These are phyloP conservation scores for Isochrysis galbana DNA, from an alignment of 78 protist species.

Conservation along the genomic window DNA sequence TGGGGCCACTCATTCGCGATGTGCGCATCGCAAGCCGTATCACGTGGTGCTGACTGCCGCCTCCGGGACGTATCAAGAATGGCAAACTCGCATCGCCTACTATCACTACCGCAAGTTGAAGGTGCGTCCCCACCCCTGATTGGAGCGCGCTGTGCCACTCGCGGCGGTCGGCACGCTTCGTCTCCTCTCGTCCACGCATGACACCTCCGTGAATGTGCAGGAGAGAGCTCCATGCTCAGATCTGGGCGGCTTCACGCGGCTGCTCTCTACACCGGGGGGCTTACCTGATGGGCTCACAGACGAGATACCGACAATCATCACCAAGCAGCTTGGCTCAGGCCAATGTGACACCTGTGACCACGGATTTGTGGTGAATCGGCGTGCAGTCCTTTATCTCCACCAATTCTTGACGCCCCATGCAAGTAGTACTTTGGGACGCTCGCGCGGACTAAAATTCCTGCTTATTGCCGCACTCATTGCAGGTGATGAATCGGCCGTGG, in stretches of 20 bases:
- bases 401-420: too few species aligned
- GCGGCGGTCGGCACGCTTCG: neutral
- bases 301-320: constrained; percentile 4
- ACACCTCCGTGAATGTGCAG: too few species aligned
- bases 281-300: neutral
- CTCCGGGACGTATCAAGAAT: neutral
- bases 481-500: constrained; percentile 32
- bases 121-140: neutral
- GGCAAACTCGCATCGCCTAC: constrained; percentile 27
- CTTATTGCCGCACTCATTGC: too few species aligned
- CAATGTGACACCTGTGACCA: neutral
- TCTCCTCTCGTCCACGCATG: too few species aligned
- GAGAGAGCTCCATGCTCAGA: neutral
- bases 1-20: neutral
- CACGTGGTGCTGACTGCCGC: constrained; percentile 19
- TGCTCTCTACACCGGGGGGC: neutral
- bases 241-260: constrained; percentile 18
- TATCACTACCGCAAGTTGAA: neutral
- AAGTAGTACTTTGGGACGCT: too few species aligned
- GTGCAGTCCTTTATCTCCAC: too few species aligned
- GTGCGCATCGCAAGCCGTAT: neutral
- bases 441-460: too few species aligned
- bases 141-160: neutral
- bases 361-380: constrained; percentile 15
- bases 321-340: neutral